These are phyloP conservation scores for Aspergillus sclerotialis DNA, from an alignment of 2,329 filamentous ascomycete species.

Conservation along the genomic window DNA sequence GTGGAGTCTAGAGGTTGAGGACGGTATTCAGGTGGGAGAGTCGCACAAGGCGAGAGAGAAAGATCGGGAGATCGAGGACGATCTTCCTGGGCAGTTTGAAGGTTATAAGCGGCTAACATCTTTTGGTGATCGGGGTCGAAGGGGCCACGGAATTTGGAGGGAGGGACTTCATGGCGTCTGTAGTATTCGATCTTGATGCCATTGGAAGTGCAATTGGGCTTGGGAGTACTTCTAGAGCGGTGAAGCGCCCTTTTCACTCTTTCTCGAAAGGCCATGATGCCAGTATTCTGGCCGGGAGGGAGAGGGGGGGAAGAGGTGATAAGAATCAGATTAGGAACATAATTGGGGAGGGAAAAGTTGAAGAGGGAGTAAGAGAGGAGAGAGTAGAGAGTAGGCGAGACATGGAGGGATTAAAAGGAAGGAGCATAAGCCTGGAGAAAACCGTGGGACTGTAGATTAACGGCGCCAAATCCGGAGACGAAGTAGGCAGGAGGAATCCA, in stretches of 20 bases:
- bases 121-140: conserved; percentile 41
- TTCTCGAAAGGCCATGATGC: conserved; percentile 32
- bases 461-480: too few species aligned
- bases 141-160: conserved; percentile 43
- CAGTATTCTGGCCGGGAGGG: background rate
- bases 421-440: conserved; percentile 3
- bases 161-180: conserved; percentile 40
- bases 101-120: conserved; percentile 38
- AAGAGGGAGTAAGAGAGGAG: conserved; percentile 3
- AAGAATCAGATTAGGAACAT: conserved; percentile 1
- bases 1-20: too few species aligned
- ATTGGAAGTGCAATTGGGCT: conserved; percentile 17
- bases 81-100: conserved; percentile 28
- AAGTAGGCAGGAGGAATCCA: too few species aligned
- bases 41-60: conserved; percentile 32
- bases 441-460: too few species aligned
- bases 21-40: conserved; percentile 19
- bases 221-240: conserved; percentile 14
- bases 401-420: conserved; percentile 3
- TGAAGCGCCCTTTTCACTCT: conserved; percentile 31
- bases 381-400: background rate
- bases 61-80: conserved; percentile 29
- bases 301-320: conserved; percentile 2
- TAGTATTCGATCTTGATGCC: conserved; percentile 43
- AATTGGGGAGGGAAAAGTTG: background rate